Evolutionary conservation across 306 rosid species (phyloP).

Genomic region (Ormosia emarginata): DNA sequence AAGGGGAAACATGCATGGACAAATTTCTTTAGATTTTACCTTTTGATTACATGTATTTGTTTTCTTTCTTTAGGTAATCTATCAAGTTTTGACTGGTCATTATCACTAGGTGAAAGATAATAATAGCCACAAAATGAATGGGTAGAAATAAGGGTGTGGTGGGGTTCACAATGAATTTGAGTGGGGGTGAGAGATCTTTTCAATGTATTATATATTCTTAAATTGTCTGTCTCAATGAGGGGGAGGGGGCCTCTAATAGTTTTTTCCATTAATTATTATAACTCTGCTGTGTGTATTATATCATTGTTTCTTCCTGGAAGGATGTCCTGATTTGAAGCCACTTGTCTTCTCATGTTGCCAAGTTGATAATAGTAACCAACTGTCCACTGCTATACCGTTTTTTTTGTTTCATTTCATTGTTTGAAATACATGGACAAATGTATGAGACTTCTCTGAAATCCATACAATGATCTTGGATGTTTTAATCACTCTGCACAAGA

Average conservation of each 20-base stretch:
- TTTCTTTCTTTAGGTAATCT: slow-evolving; percentile 9
- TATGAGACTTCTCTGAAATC: slow-evolving; percentile 30
- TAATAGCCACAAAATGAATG: slow-evolving; percentile 17
- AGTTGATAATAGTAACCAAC: slow-evolving; percentile 35
- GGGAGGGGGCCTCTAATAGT: slow-evolving; percentile 15
- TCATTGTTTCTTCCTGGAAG: slow-evolving; percentile 54
- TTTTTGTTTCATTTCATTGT: slow-evolving; percentile 51
- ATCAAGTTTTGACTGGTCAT: slow-evolving; percentile 37
- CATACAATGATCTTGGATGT: slow-evolving; percentile 35
- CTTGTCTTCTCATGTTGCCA: slow-evolving; percentile 53
- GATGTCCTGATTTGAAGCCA: slow-evolving; percentile 53
- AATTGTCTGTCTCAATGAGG: slow-evolving; percentile 53
- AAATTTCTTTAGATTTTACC: slow-evolving; percentile 25
- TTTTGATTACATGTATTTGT: slow-evolving; percentile 32
- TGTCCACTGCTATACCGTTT: neutral
- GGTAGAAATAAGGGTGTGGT: slow-evolving; percentile 30
- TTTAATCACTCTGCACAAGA: slow-evolving; percentile 46
- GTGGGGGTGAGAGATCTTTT: slow-evolving; percentile 27
- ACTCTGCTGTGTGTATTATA: slow-evolving; percentile 39
- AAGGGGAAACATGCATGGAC: neutral
- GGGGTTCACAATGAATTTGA: slow-evolving; percentile 33
- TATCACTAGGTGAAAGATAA: slow-evolving; percentile 25
- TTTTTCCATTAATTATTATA: slow-evolving; percentile 24
- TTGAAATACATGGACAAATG: slow-evolving; percentile 49
- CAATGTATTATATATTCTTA: slow-evolving; percentile 34